Conservation (phyloP, 441 rosid species). For the Adansonia rubrostipa region DNA sequence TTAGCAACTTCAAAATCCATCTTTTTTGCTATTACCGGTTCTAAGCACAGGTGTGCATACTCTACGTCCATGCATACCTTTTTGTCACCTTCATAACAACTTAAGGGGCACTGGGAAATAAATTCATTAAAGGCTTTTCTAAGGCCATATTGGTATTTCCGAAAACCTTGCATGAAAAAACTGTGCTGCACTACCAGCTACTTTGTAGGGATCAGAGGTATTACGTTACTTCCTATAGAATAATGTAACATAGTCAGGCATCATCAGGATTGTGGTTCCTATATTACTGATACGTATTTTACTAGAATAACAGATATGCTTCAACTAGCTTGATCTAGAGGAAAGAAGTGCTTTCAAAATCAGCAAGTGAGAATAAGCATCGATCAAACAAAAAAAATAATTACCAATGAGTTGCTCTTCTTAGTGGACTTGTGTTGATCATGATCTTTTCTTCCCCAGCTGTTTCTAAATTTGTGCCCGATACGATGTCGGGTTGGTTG, state of each 20-base stretch:
- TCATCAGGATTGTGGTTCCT: too few species aligned
- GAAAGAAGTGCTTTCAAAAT: conserved; percentile 14
- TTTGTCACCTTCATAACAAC: background rate
- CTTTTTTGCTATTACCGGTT: background rate
- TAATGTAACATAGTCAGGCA: background rate
- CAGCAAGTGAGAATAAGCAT: conserved; percentile 34
- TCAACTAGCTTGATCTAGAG: background rate
- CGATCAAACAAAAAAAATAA: conserved; percentile 28
- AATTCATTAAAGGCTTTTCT: background rate
- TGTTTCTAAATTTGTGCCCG: conserved; percentile 79
- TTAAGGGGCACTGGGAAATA: background rate
- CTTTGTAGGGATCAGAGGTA: background rate
- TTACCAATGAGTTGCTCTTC: conserved; percentile 77
- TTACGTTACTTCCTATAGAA: background rate
- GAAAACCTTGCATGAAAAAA: background rate
- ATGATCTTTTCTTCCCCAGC: conserved; percentile 84
- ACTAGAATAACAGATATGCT: background rate
- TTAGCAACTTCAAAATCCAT: background rate
- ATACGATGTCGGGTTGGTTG: conserved; percentile 66
- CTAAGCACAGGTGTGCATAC: background rate
- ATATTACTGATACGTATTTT: background rate
- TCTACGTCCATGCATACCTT: background rate
- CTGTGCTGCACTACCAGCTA: background rate
- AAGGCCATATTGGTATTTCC: background rate
- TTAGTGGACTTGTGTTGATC: conserved; percentile 58